Base-by-base conservation (phyloP, 352 stramenopile species). In the Thalassiosira exigua region DNA sequence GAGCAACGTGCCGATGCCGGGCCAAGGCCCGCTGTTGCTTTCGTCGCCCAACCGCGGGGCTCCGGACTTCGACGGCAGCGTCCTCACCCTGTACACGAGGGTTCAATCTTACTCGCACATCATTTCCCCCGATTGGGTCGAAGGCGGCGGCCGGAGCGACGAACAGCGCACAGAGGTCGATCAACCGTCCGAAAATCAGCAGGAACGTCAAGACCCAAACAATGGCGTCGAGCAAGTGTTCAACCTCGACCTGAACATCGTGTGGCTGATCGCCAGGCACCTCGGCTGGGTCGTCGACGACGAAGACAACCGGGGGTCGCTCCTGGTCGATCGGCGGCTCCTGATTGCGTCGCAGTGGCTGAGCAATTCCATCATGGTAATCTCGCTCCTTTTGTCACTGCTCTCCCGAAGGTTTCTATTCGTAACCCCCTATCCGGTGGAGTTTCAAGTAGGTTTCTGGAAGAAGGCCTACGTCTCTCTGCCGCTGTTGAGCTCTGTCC, bases 271-370 rank as follows among this genome's bases (percentile, higher is more conserved):
- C 14, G 80, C 72, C 32, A 44, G 65, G 17, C 67, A 86, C 51
- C 36, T 90, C 17, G 84, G 84, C 22, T 87, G 68, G 78, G 73
- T 67, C 27, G 79, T 84, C 9, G 74, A 86, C 29, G 79, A 89
- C 46, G 68, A 79, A 58, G 44, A 79, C 32, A 56, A 59, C 33
- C 30, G 29, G 32, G 58, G 51, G 19, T 69, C 73, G 1, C 53
- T 85, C 1, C 72, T 79, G 41, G 74, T 87, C 17, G 78, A 90
- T 69, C 75, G 84, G 27, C 72, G 72, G 3, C 72, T 90, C 56
- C 56, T 90, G 36, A 89, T 90, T 69, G 78, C 69, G 41, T 42
- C 64, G 0, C 84, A 89, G 29, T 90, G 81, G 81, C 36, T 89
- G 1, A 78, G 60, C 26, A 85, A 89, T 27, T 79, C 81, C 24